Conservation (phyloP, 192 early-diverging fungal species). For the Cladochytrium replicatum region DNA sequence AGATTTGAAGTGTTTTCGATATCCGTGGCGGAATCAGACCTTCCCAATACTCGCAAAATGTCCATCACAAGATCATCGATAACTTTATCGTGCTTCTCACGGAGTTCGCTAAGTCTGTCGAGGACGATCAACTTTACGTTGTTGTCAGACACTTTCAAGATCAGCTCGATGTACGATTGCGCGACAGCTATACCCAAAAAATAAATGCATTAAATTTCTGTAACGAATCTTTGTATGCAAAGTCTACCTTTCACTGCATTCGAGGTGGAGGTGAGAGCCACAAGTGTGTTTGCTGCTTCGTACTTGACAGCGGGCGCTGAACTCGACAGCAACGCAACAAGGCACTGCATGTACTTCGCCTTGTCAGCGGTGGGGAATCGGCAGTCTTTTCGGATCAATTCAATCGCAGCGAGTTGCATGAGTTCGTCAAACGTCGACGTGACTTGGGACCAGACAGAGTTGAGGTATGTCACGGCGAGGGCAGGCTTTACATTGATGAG, state of each 20-base stretch:
- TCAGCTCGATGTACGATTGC: slow-evolving; percentile 80
- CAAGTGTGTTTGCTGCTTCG: slow-evolving; percentile 90
- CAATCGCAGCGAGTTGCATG: slow-evolving; percentile 87
- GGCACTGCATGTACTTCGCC: slow-evolving; percentile 86
- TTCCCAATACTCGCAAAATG: slow-evolving; percentile 77
- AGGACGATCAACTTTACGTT: slow-evolving; percentile 97
- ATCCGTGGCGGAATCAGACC: no score
- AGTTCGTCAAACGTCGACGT: slow-evolving; percentile 79
- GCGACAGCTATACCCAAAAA: slow-evolving; percentile 90
- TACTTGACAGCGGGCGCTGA: slow-evolving; percentile 87
- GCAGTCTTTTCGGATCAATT: slow-evolving; percentile 89
- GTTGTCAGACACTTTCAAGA: slow-evolving; percentile 90
- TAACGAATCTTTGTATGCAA: no score
- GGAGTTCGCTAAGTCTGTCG: slow-evolving; percentile 79
- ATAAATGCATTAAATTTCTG: no score
- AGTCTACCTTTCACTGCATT: slow-evolving; percentile 77
- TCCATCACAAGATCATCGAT: slow-evolving; percentile 96
- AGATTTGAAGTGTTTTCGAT: no score
- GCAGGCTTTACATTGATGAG: slow-evolving; percentile 65
- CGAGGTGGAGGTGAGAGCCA: slow-evolving; percentile 75
- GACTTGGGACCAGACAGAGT: slow-evolving; percentile 62
- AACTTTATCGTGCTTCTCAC: slow-evolving; percentile 77
- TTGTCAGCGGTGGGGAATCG: slow-evolving; percentile 71
- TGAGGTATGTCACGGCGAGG: slow-evolving; percentile 78
- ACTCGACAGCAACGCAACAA: slow-evolving; percentile 75